These are phyloP conservation scores for Neofusicoccum kwambonambiense DNA, from an alignment of 2,329 filamentous ascomycete species.

Conservation along the genomic window DNA sequence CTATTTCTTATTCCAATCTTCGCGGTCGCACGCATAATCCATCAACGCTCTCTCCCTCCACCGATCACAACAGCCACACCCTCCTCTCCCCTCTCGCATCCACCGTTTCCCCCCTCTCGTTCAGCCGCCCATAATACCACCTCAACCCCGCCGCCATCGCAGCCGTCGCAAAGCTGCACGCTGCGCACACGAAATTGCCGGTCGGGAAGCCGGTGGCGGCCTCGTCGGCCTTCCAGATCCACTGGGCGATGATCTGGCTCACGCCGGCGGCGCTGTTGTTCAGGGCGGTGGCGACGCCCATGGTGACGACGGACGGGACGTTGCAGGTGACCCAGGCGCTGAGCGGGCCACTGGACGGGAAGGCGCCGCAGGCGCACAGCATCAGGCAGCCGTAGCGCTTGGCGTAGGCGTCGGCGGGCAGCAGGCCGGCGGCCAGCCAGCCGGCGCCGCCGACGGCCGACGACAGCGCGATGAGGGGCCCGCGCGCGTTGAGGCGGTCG, in stretches of 20 bases:
- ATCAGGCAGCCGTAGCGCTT: conserved; percentile 39
- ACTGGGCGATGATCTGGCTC: conserved; percentile 41
- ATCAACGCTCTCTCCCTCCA: no score
- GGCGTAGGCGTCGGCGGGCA: conserved; percentile 26
- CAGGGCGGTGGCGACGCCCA: conserved; percentile 39
- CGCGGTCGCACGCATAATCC: no score
- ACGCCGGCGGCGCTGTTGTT: conserved; percentile 40
- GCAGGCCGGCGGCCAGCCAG: conserved; percentile 33
- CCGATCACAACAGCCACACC: background rate
- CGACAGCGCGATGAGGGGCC: conserved; percentile 25
- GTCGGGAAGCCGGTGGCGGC: conserved; percentile 36
- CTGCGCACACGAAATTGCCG: conserved; percentile 42
- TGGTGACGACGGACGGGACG: conserved; percentile 36
- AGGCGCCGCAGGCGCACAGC: conserved; percentile 38
- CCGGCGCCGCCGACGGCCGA: conserved; percentile 31
- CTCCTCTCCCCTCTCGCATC: conserved; percentile 21
- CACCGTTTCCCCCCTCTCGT: conserved; percentile 22
- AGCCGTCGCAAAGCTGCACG: conserved; percentile 35
- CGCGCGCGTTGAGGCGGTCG: conserved; percentile 23
- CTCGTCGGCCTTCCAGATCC: conserved; percentile 40
- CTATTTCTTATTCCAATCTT: no score
- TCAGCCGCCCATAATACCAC: conserved; percentile 31
- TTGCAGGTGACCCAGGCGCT: conserved; percentile 43
- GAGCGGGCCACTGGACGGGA: conserved; percentile 37
- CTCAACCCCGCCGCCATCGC: conserved; percentile 27